Evolutionary conservation across 2,329 filamentous ascomycete species (phyloP).

Genomic region (Stachybotrys chlorohalonatus): DNA sequence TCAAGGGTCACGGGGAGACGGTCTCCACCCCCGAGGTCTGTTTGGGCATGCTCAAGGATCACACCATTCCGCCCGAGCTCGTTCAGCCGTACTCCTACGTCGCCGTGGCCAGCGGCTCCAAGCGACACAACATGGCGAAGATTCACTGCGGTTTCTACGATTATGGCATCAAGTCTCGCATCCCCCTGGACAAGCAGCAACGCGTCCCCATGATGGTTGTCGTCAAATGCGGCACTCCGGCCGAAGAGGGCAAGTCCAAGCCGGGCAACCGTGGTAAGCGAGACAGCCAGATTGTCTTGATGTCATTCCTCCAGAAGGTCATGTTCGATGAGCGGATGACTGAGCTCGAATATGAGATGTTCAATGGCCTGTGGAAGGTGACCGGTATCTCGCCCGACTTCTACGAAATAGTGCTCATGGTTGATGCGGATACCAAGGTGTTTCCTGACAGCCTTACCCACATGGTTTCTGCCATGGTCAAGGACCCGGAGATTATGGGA

Average conservation of each 20-base stretch:
- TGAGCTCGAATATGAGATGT: conserved; percentile 98
- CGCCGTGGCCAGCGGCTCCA: conserved; percentile 87
- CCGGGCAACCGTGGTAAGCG: conserved; percentile 97
- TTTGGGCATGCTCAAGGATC: conserved; percentile 90
- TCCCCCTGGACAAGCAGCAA: conserved; percentile 83
- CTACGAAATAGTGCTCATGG: conserved; percentile 97
- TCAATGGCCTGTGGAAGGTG: conserved; percentile 97
- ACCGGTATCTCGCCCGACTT: conserved; percentile 97
- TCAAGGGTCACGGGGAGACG: conserved; percentile 87
- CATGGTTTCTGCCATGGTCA: conserved; percentile 99
- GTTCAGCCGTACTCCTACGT: conserved; percentile 93
- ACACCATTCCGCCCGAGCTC: conserved; percentile 68
- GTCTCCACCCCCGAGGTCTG: conserved; percentile 84
- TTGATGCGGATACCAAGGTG: conserved; percentile 97
- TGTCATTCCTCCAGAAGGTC: conserved; percentile 99
- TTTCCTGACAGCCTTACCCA: conserved; percentile 97
- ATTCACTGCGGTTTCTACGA: conserved; percentile 98
- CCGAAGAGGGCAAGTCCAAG: conserved; percentile 72
- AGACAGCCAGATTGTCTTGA: conserved; percentile 97
- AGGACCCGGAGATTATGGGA: conserved; percentile 98
- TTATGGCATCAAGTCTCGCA: conserved; percentile 72
- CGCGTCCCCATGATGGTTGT: conserved; percentile 96
- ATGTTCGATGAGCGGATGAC: conserved; percentile 99
- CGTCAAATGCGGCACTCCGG: conserved; percentile 90
- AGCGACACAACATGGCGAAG: conserved; percentile 99